Percentiles rank a stretch among this genome's conserved stretches.
Conservation (phyloP, 805 yeast species). For the Spencermartinsiella europaea region DNA sequence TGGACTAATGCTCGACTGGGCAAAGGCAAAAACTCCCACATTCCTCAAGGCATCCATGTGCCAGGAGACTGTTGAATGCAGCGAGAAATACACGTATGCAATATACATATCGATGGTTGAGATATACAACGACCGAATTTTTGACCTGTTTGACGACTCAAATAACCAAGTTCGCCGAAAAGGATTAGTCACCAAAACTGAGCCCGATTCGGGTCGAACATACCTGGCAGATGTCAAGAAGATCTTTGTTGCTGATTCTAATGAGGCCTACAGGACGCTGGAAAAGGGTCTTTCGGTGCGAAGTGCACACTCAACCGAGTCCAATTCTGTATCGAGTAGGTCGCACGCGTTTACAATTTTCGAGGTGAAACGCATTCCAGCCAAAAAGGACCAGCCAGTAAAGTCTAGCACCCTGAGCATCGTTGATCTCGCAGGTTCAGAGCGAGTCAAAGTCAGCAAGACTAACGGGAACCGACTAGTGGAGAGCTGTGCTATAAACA, state of each 20-base stretch:
- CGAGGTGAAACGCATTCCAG: slow-evolving; percentile 32
- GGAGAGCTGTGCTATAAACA: slow-evolving; percentile 47
- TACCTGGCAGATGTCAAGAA: slow-evolving; percentile 42
- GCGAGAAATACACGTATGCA: slow-evolving; percentile 28
- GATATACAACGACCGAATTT: slow-evolving; percentile 43
- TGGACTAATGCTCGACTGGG: slow-evolving; percentile 23
- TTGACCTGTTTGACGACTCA: slow-evolving; percentile 34
- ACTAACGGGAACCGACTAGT: slow-evolving; percentile 41
- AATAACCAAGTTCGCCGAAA: slow-evolving; percentile 10
- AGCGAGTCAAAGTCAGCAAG: slow-evolving; percentile 43
- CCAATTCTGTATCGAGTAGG: slow-evolving; percentile 43
- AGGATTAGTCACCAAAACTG: slow-evolving; percentile 32
- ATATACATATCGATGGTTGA: slow-evolving; percentile 51
- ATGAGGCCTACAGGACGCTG: slow-evolving; percentile 37
- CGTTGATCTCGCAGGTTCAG: slow-evolving; percentile 52
- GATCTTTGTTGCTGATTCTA: slow-evolving; percentile 33
- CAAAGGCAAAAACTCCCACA: not conserved
- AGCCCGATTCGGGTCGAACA: slow-evolving; percentile 40
- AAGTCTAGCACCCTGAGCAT: slow-evolving; percentile 38
- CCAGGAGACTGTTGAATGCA: not conserved
- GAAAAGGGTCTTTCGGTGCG: slow-evolving; percentile 38
- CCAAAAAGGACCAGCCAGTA: slow-evolving; percentile 9
- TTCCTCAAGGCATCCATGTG: not conserved
- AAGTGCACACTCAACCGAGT: slow-evolving; percentile 40
- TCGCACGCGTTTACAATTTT: slow-evolving; percentile 49